These are phyloP conservation scores for Aspergillus fumigatus DNA, from an alignment of 2,329 filamentous ascomycete species.

Conservation along the genomic window DNA sequence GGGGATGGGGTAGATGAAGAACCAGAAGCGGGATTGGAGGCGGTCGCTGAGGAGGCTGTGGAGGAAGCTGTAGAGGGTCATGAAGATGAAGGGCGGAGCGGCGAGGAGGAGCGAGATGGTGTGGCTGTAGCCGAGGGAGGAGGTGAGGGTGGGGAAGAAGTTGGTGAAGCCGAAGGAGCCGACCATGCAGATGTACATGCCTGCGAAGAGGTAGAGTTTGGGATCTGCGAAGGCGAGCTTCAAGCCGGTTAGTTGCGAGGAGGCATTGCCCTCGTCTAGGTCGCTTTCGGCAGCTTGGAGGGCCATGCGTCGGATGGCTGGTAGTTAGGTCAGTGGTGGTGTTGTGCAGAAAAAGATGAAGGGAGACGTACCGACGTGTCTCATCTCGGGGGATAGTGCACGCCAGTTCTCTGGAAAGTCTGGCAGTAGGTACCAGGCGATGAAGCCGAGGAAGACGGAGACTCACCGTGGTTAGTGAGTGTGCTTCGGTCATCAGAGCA, in stretches of 20 bases:
- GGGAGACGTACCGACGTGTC: conserved; percentile 26
- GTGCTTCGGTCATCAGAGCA: too few relatives aligned
- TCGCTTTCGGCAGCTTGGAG: conserved; percentile 49
- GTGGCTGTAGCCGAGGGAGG: conserved; percentile 38
- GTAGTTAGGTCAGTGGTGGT: neutral
- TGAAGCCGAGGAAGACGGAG: conserved; percentile 28
- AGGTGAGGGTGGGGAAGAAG: conserved; percentile 49
- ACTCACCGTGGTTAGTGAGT: neutral
- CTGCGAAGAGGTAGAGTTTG: conserved; percentile 43
- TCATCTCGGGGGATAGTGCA: conserved; percentile 41
- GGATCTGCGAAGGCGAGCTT: conserved; percentile 50
- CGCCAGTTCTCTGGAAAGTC: conserved; percentile 47
- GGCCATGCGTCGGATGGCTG: conserved; percentile 45
- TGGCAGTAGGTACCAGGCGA: conserved; percentile 33
- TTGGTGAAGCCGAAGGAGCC: conserved; percentile 48
- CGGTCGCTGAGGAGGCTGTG: conserved; percentile 40
- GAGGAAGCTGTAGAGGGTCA: conserved; percentile 39
- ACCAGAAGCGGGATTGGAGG: conserved; percentile 42
- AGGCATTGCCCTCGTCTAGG: conserved; percentile 44
- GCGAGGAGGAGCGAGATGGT: conserved; percentile 45
- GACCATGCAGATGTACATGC: conserved; percentile 47
- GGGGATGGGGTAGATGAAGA: conserved; percentile 45
- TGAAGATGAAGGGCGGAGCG: conserved; percentile 48
- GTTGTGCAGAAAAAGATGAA: neutral
- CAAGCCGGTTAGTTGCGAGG: conserved; percentile 46